Percentiles rank a stretch among this genome's conserved stretches.
phyloP scores from a whole-genome alignment of 192 early-diverging fungal species.

The Entomortierella beljakovae region DNA sequence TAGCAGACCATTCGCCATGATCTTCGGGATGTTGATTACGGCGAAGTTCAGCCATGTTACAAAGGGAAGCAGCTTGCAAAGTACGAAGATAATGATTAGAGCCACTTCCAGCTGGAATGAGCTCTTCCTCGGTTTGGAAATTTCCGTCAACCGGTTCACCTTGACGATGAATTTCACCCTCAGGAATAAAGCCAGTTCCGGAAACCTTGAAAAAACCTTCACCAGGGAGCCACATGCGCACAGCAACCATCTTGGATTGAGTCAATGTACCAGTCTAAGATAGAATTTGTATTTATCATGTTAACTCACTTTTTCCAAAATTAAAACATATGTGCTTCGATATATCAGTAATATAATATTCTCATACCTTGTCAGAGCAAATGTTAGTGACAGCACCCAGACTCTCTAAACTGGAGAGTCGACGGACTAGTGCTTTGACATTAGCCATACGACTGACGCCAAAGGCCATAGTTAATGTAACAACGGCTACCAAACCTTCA shows the following conservation, averaged over 20 bases:
- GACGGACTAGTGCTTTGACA: slow-evolving; percentile 89
- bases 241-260: slow-evolving; percentile 93
- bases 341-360: neutral
- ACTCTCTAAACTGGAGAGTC: slow-evolving; percentile 89
- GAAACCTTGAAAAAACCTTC: slow-evolving; percentile 78
- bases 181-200: slow-evolving; percentile 71
- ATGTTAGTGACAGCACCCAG: slow-evolving; percentile 94
- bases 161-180: slow-evolving; percentile 58
- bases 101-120: slow-evolving; percentile 24
- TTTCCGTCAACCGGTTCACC: slow-evolving; percentile 44
- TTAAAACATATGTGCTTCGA: too few relatives aligned
- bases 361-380: slow-evolving; percentile 88
- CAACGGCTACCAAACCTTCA: slow-evolving; percentile 94
- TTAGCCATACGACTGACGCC: slow-evolving; percentile 90
- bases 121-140: slow-evolving; percentile 40
- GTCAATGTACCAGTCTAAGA: slow-evolving; percentile 86
- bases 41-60: slow-evolving; percentile 85
- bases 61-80: slow-evolving; percentile 77
- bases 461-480: slow-evolving; percentile 92
- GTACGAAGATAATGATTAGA: slow-evolving; percentile 59
- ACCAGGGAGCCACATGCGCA: slow-evolving; percentile 82
- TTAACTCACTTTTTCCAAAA: slow-evolving; percentile 2
- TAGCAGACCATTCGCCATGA: slow-evolving; percentile 76
- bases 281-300: neutral
- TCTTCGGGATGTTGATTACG: slow-evolving; percentile 60